phyloP scores from a whole-genome alignment of 2,329 filamentous ascomycete genomes.

The Hymenotorrendiella dingleyae region DNA sequence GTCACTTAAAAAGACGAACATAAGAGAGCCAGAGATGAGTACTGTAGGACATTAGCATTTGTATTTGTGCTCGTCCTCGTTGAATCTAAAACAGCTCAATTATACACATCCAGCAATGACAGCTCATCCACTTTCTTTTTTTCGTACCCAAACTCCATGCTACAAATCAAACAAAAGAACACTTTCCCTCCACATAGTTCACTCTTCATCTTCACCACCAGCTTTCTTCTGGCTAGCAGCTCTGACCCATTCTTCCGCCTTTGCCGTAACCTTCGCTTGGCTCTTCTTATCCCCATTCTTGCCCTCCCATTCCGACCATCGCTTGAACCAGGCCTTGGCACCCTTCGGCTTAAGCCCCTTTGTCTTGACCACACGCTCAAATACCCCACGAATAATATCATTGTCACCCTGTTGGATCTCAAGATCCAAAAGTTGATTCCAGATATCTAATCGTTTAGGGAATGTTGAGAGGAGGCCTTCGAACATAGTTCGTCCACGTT shows the following conservation, averaged over 20 bases:
- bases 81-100: background rate
- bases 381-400: slow-evolving; percentile 66
- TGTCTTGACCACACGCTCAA: slow-evolving; percentile 68
- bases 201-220: slow-evolving; percentile 1
- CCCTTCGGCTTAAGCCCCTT: slow-evolving; percentile 74
- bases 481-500: slow-evolving; percentile 91
- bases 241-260: slow-evolving; percentile 66
- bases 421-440: slow-evolving; percentile 86
- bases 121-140: background rate
- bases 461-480: slow-evolving; percentile 79
- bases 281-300: slow-evolving; percentile 63
- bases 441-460: slow-evolving; percentile 85
- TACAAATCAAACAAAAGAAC: background rate
- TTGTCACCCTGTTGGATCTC: slow-evolving; percentile 59
- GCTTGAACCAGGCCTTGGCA: slow-evolving; percentile 82
- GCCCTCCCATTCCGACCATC: slow-evolving; percentile 87
- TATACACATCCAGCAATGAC: background rate
- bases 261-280: slow-evolving; percentile 62
- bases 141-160: background rate
- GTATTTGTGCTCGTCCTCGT: too few relatives aligned
- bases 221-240: slow-evolving; percentile 37
- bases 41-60: too few relatives aligned
- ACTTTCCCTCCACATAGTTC: background rate
- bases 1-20: too few relatives aligned
- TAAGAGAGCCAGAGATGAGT: too few relatives aligned